Conservation (phyloP, 179 eudicot species). For the Pouteria campechiana region DNA sequence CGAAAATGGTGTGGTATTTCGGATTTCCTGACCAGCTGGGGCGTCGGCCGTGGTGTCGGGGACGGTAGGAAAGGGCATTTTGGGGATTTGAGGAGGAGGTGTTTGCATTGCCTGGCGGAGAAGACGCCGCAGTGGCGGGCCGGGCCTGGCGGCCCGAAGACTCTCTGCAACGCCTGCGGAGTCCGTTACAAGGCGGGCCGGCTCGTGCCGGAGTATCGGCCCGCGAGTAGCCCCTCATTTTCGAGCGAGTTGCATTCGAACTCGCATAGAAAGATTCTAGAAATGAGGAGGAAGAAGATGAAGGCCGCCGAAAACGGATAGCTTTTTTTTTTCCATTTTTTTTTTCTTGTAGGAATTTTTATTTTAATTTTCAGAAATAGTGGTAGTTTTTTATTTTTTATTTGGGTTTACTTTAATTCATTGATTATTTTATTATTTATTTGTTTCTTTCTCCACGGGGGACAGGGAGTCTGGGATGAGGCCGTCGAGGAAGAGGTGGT, state of each 20-base stretch:
- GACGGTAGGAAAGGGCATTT: constrained; percentile 14
- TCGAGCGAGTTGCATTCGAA: constrained; percentile 62
- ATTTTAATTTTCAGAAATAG: too few relatives aligned
- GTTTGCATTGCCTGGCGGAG: constrained; percentile 57
- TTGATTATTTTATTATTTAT: too few relatives aligned
- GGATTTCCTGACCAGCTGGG: constrained; percentile 11
- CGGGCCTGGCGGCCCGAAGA: constrained; percentile 78
- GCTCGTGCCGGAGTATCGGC: constrained; percentile 77
- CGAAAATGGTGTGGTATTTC: constrained; percentile 19
- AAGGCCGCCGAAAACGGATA: too few relatives aligned
- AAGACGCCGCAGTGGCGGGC: constrained; percentile 80
- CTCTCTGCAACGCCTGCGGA: constrained; percentile 82
- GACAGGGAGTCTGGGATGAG: too few relatives aligned
- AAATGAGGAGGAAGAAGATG: constrained; percentile 67
- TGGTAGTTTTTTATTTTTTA: too few relatives aligned
- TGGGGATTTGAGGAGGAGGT: constrained; percentile 32
- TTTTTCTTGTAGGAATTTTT: too few relatives aligned
- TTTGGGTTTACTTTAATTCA: too few relatives aligned
- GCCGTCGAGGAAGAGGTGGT: too few relatives aligned
- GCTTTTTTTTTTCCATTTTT: too few relatives aligned
- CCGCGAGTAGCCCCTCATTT: constrained; percentile 75
- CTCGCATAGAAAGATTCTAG: constrained; percentile 73
- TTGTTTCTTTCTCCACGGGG: too few relatives aligned
- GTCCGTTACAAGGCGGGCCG: constrained; percentile 83
- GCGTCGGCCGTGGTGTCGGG: constrained; percentile 22